These are phyloP conservation scores for Emericellopsis atlantica DNA, from an alignment of 2,329 filamentous ascomycete species.

Conservation along the genomic window DNA sequence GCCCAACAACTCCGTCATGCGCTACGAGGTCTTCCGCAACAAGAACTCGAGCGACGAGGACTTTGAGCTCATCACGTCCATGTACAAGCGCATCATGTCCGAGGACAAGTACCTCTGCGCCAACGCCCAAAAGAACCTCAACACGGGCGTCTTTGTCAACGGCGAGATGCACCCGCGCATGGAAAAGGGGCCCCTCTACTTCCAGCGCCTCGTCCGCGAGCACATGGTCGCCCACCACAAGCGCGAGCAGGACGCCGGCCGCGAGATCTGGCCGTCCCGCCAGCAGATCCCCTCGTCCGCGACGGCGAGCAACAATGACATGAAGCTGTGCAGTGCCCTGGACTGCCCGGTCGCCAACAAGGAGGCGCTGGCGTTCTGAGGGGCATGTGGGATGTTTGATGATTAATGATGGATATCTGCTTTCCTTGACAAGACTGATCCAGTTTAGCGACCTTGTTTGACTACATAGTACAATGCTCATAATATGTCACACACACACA, in stretches of 20 bases:
- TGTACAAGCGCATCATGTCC: conserved; percentile 51
- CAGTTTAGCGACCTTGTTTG: too few species aligned
- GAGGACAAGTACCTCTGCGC: conserved; percentile 53
- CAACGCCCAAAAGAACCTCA: conserved; percentile 46
- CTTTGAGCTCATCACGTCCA: conserved; percentile 41
- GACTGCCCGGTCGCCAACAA: conserved; percentile 15
- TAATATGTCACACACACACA: too few species aligned
- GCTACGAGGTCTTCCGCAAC: conserved; percentile 52
- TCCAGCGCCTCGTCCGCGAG: conserved; percentile 38
- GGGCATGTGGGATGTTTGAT: too few species aligned
- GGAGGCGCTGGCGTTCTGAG: conserved; percentile 11
- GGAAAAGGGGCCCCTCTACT: conserved; percentile 46
- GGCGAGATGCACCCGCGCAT: conserved; percentile 48
- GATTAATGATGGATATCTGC: too few species aligned
- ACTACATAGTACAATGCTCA: too few species aligned
- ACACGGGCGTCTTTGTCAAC: conserved; percentile 47
- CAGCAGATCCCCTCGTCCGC: conserved; percentile 11
- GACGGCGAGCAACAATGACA: conserved; percentile 12
- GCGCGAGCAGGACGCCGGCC: conserved; percentile 23
- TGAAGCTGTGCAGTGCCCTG: conserved; percentile 19
- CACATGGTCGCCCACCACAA: conserved; percentile 31
- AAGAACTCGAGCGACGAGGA: conserved; percentile 45
- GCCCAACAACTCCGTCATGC: conserved; percentile 38
- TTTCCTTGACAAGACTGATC: too few species aligned
- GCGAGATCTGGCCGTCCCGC: conserved; percentile 16